Evolutionary conservation across 768 basidiomycete species (phyloP), one percentile per base, ranked within the genome.

Genomic region (Sarcodon sp.): DNA sequence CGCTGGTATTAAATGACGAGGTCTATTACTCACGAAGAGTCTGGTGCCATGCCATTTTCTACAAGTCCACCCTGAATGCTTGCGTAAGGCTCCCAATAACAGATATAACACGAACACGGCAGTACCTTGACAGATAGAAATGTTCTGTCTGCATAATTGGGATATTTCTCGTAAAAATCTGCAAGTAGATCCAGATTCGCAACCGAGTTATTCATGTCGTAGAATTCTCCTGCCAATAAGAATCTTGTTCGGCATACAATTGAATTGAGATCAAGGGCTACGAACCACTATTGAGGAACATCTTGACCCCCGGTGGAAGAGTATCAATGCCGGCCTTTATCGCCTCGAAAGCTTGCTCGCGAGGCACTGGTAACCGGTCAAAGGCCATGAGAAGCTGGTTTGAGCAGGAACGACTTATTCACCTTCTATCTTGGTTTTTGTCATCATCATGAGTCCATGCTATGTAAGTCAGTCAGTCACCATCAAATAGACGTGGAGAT

Each of bases 401-500:
- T 27, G 21, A 27, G 4, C 21, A 27, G 21, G 21, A 27, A 27
- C 21, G 21, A 27, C 21, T 27, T 27, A 3, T 27, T 27, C 21
- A 27, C 21, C 21, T 27, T 27, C 21, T 15, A 16, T 37, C 1
- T 57, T 66, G 47, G 39, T 41, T 27, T 53, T 76, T 64, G 76
- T 81, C 68, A 80, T 73, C 57, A 70, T 63, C 76, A 78, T 76
- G 43, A 79, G 62, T 0, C 78, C 78, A 55, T 75, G 69, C 65
- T 61, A 33, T 18, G 31, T 15, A n/a, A 33, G 6, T 16, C 16
- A 18, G 7, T 13, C 32, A 18, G 49, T 35, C 51, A 50, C n/a
- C 15, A 33, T 7, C 4, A 7, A 27, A 41, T n/a, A 41, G 7
- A 16, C 27, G 39, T 41, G 39, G n/a, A 41, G 7, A 41, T 41